Percentiles rank a stretch among this genome's conserved stretches.
These are phyloP conservation scores for Curvularia spicifera DNA, from an alignment of 2,329 filamentous ascomycete genomes.

Conservation along the genomic window DNA sequence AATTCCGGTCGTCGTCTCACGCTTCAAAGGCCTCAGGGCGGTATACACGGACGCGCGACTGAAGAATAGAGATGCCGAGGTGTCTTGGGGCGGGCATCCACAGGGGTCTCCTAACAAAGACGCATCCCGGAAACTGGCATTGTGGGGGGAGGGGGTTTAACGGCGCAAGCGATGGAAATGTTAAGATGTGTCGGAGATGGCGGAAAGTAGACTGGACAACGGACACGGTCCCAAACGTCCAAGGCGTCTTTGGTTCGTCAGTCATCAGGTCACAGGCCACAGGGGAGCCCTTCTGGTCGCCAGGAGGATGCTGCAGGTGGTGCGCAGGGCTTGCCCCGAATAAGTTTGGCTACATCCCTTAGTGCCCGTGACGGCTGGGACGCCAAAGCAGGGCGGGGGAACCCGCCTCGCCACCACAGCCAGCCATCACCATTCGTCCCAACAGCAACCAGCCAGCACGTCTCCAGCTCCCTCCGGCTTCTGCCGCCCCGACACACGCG, in stretches of 20 bases:
- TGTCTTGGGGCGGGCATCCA: conserved; percentile 11
- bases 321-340: conserved; percentile 21
- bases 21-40: conserved; percentile 26
- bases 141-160: conserved; percentile 21
- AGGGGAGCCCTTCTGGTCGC: conserved; percentile 27
- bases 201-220: conserved; percentile 19
- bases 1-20: conserved; percentile 26
- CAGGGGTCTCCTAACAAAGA: conserved; percentile 30
- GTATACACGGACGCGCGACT: conserved; percentile 37
- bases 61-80: conserved; percentile 9
- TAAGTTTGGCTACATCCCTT: conserved; percentile 17
- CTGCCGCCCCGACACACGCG: neutral
- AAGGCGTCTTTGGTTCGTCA: conserved; percentile 25
- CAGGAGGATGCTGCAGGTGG: conserved; percentile 27
- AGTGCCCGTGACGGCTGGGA: conserved; percentile 31
- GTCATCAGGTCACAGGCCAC: conserved; percentile 31
- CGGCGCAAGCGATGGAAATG: conserved; percentile 19
- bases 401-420: conserved; percentile 18
- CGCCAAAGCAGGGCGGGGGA: conserved; percentile 26
- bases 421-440: neutral
- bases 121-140: conserved; percentile 28
- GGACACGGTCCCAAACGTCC: conserved; percentile 18
- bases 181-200: conserved; percentile 20
- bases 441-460: neutral
- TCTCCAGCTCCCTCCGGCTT: neutral